Evolutionary conservation across 805 yeast species (phyloP).

Genomic region (Limtongia smithiae): DNA sequence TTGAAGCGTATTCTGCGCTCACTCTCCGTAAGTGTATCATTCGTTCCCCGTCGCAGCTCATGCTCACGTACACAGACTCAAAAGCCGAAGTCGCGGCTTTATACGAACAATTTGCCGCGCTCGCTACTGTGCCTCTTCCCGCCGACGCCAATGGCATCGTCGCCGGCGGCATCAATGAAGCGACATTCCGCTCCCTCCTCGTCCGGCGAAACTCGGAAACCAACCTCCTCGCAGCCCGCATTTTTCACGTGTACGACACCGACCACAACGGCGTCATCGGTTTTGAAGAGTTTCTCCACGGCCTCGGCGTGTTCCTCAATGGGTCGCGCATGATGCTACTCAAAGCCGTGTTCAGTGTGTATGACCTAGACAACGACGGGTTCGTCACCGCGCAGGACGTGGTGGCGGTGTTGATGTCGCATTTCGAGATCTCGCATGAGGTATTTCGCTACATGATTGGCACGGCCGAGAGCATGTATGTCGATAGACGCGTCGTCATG

Average conservation of each 20-base stretch:
- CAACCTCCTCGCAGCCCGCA: slow-evolving; percentile 21
- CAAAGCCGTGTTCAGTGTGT: slow-evolving; percentile 15
- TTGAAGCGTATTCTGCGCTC: not conserved
- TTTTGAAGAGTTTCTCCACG: slow-evolving; percentile 28
- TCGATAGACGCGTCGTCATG: slow-evolving; percentile 9
- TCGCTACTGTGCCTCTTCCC: slow-evolving; percentile 3
- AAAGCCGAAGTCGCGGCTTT: slow-evolving; percentile 28
- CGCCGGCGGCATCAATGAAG: slow-evolving; percentile 13
- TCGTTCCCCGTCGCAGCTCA: too few relatives aligned
- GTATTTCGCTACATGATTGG: slow-evolving; percentile 16
- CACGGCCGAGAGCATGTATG: slow-evolving; percentile 16
- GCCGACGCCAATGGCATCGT: slow-evolving; percentile 1
- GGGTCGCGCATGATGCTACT: slow-evolving; percentile 16
- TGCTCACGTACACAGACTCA: too few relatives aligned
- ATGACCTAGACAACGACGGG: slow-evolving; percentile 23
- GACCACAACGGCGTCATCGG: slow-evolving; percentile 30
- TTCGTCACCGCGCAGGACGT: slow-evolving; percentile 10
- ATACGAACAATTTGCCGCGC: slow-evolving; percentile 22
- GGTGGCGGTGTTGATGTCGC: slow-evolving; percentile 16
- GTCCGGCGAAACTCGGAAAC: slow-evolving; percentile 20
- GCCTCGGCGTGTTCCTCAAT: slow-evolving; percentile 7
- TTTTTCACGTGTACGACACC: slow-evolving; percentile 27
- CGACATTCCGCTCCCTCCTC: slow-evolving; percentile 12
- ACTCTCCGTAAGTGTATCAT: slow-evolving; percentile 13
- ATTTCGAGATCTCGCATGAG: slow-evolving; percentile 23